Base-by-base conservation (phyloP, 495 filamentous ascomycete genomes). In the Penicillium ucsense region DNA sequence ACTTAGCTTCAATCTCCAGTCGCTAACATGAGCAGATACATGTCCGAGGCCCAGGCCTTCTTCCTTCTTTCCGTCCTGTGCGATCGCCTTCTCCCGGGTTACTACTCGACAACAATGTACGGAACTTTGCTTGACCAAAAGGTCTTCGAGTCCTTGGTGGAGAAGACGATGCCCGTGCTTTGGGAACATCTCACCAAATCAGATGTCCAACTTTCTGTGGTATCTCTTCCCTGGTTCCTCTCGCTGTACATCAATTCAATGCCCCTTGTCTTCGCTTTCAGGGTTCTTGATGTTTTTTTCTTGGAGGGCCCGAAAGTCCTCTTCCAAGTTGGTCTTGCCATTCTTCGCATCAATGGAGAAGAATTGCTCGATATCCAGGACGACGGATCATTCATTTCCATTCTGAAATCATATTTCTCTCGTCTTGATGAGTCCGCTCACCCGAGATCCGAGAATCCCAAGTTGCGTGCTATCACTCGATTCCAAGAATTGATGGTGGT, bases 401-500 rank as follows among this genome's bases (percentile, higher is more conserved):
- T 98, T 5, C 73, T 98, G 35, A 98, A 98, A 60, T 81, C 83
- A 5, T 98, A 98, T 68, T 98, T 98, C 64, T 82, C 86, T 5
- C 82, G 85, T 20, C 74, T 98, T 10, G 91, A 96, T 56, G 90
- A 97, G 66, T 95, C 89, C 5, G 92, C 92, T 4, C 94, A 98
- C 59, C 94, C 92, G 0, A 88, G 83, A 52, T 95, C 88, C 0
- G 88, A 94, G 56, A 96, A 97, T 53, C 81, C 88, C 1, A 97
- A 96, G 60, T 69, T 95, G 27, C 77, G 91, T 49, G 87, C 88
- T 6, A 90, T 98, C 35, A 98, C 94, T 0, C 78, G 86, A 38
- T 98, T 98, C 64, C 92, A 98, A 61, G 92, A 97, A 58, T 75
- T 98, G 45, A 95, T 98, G 88, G 92, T 98, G 3, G 90, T 96